Percentiles rank a stretch among this genome's conserved stretches.
These are phyloP conservation scores for Agaricus subrufescens DNA, from an alignment of 768 basidiomycete genomes.

Conservation along the genomic window DNA sequence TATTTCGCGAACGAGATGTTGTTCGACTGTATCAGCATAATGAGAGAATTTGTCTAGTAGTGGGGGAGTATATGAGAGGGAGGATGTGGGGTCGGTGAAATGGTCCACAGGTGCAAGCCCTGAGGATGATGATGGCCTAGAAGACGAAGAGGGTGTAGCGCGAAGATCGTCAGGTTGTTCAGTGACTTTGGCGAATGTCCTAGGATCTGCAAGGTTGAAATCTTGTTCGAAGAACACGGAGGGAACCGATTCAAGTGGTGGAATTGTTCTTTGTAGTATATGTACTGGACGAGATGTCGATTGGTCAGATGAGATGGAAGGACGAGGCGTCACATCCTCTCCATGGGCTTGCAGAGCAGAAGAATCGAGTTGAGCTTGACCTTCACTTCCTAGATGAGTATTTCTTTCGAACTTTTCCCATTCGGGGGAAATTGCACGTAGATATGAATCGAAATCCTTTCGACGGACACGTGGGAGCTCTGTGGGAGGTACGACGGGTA, in stretches of 20 bases:
- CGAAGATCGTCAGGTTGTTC: conserved; percentile 37
- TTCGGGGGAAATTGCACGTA: conserved; percentile 64
- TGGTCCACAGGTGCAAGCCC: conserved; percentile 20
- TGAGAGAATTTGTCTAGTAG: conserved; percentile 88
- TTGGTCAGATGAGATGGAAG: conserved; percentile 14
- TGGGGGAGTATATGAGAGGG: conserved; percentile 63
- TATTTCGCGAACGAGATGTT: conserved; percentile 92
- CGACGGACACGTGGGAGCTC: conserved; percentile 76
- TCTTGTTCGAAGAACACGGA: conserved; percentile 69
- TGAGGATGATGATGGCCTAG: conserved; percentile 10
- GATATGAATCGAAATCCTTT: conserved; percentile 83
- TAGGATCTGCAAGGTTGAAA: conserved; percentile 82
- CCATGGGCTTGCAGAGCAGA: conserved; percentile 8
- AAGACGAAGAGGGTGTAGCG: conserved; percentile 11
- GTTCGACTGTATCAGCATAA: conserved; percentile 89
- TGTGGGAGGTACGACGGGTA: conserved; percentile 68
- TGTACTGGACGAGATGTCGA: conserved; percentile 16
- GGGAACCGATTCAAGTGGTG: conserved; percentile 74
- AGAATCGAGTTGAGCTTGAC: conserved; percentile 34
- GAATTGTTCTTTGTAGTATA: conserved; percentile 40
- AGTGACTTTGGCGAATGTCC: conserved; percentile 73
- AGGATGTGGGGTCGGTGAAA: conserved; percentile 44
- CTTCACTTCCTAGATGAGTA: conserved; percentile 30
- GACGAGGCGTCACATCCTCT: conserved; percentile 14
- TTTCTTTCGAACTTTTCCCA: conserved; percentile 71